phyloP scores from a whole-genome alignment of 176 grass and related monocot genomes.

The Eragrostis curvula region DNA sequence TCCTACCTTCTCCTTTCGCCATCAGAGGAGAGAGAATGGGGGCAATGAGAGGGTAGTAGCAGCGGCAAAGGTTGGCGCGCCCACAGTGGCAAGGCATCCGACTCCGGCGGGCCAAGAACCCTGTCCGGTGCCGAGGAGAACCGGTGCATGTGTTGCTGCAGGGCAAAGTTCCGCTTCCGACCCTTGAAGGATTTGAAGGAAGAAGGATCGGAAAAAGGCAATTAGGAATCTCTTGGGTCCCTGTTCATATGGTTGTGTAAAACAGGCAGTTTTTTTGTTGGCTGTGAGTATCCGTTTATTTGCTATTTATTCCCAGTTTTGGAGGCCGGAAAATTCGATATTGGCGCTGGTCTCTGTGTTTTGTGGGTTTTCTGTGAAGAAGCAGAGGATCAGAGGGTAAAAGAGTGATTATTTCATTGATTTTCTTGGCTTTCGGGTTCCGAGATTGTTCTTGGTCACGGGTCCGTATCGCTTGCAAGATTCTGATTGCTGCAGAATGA shows the following conservation, averaged over 20 bases:
- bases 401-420: background rate
- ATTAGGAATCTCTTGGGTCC: background rate
- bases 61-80: slow-evolving; percentile 32
- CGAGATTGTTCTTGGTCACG: slow-evolving; percentile 19
- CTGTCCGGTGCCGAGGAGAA: slow-evolving; percentile 29
- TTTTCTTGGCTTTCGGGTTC: slow-evolving; percentile 9
- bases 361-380: slow-evolving; percentile 29
- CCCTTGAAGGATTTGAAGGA: slow-evolving; percentile 19
- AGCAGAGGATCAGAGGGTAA: slow-evolving; percentile 20
- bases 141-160: slow-evolving; percentile 32
- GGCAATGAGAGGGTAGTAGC: slow-evolving; percentile 29
- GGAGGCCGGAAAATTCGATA: slow-evolving; percentile 9
- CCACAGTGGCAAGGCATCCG: slow-evolving; percentile 22
- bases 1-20: slow-evolving; percentile 33
- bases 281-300: slow-evolving; percentile 28
- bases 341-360: background rate
- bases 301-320: slow-evolving; percentile 22
- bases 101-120: slow-evolving; percentile 38
- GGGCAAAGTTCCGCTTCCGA: slow-evolving; percentile 32
- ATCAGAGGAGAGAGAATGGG: slow-evolving; percentile 17
- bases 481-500: slow-evolving; percentile 29
- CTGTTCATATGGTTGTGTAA: slow-evolving; percentile 23
- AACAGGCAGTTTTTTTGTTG: background rate
- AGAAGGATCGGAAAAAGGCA: slow-evolving; percentile 25
- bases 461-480: slow-evolving; percentile 12